phyloP scores from a whole-genome alignment of 306 rosid genomes.

The Begonia loranthoides region DNA sequence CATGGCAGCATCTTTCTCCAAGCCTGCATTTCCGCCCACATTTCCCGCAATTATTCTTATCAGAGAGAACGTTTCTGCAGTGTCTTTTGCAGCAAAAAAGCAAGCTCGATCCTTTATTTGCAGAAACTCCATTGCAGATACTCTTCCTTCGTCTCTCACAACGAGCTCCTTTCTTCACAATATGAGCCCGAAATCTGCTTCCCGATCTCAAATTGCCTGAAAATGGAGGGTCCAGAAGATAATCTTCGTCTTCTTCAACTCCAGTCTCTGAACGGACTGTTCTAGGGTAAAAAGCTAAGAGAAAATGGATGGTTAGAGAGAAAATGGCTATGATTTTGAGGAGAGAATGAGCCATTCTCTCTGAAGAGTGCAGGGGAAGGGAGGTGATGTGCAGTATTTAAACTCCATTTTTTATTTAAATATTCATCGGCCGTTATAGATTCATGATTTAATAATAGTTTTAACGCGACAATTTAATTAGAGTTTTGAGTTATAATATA shows the following conservation, averaged over 20 bases:
- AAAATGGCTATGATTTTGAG: neutral
- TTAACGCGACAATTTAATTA: no score
- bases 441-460: no score
- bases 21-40: neutral
- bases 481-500: no score
- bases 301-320: neutral
- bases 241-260: constrained; percentile 2
- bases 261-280: neutral
- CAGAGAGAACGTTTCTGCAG: neutral
- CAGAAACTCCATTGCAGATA: neutral
- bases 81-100: neutral
- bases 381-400: neutral
- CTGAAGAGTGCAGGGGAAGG: neutral
- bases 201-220: neutral
- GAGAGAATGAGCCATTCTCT: constrained; percentile 4
- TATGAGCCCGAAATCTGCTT: neutral
- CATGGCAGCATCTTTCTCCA: neutral
- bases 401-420: no score
- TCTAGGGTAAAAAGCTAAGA: neutral
- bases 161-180: neutral
- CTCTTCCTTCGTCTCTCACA: neutral
- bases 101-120: neutral
- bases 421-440: no score
- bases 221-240: neutral
- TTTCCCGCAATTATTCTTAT: neutral